These are phyloP conservation scores for Coprinellus micaceus DNA, from an alignment of 768 basidiomycete species.

Conservation along the genomic window DNA sequence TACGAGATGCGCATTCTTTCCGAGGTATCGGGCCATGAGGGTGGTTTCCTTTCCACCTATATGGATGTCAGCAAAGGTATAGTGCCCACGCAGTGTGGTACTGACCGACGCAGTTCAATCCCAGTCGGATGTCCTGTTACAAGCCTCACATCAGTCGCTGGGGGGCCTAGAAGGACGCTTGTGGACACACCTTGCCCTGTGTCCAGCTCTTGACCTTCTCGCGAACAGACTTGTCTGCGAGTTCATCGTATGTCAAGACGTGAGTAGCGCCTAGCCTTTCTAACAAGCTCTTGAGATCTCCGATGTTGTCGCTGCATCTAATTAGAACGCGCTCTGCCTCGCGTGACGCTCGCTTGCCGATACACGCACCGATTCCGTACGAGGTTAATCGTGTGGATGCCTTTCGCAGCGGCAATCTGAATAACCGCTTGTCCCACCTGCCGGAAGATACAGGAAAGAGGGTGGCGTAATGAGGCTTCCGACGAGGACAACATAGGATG, in stretches of 20 bases:
- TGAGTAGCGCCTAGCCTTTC: conserved; percentile 66
- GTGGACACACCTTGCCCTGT: conserved; percentile 45
- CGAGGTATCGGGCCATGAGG: conserved; percentile 64
- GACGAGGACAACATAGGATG: neutral
- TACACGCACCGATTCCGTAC: conserved; percentile 61
- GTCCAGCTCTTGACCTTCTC: conserved; percentile 63
- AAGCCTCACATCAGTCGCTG: neutral
- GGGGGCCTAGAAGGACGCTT: too few species aligned
- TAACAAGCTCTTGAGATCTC: conserved; percentile 47
- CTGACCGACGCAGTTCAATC: conserved; percentile 50
- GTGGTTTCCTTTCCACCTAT: conserved; percentile 63
- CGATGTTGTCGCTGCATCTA: conserved; percentile 46
- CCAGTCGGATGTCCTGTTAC: conserved; percentile 40
- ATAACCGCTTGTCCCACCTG: conserved; percentile 85
- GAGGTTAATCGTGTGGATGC: conserved; percentile 77
- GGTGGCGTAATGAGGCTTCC: neutral
- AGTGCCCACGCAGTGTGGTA: neutral
- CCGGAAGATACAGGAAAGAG: neutral
- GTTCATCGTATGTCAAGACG: conserved; percentile 74
- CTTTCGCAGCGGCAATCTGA: conserved; percentile 71
- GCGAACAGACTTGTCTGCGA: conserved; percentile 53
- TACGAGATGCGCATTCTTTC: conserved; percentile 66
- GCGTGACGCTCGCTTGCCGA: neutral
- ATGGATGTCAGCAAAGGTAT: neutral
- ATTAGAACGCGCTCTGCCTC: neutral